These are phyloP conservation scores for Boletus tylopilopsis DNA, from an alignment of 768 basidiomycete species.

Conservation along the genomic window DNA sequence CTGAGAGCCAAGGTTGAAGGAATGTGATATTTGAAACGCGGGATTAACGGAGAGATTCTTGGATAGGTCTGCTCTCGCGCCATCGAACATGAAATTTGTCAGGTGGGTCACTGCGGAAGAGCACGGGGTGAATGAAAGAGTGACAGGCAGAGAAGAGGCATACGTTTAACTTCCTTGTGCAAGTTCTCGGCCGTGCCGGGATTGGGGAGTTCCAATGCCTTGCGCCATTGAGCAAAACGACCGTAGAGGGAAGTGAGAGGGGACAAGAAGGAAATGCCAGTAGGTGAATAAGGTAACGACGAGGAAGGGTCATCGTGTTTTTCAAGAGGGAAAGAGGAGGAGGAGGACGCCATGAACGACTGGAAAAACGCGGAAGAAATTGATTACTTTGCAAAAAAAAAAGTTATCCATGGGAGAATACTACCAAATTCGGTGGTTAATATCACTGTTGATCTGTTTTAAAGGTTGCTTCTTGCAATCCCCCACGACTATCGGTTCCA, in stretches of 20 bases:
- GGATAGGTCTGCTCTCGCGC: constrained; percentile 91
- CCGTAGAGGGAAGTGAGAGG: constrained; percentile 67
- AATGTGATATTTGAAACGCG: constrained; percentile 98
- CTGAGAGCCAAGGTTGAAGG: constrained; percentile 87
- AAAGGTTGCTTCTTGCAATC: too few species aligned
- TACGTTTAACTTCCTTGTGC: constrained; percentile 90
- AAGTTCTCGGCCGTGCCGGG: constrained; percentile 94
- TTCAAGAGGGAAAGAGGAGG: constrained; percentile 36
- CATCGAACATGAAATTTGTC: constrained; percentile 95
- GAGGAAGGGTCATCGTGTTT: constrained; percentile 40
- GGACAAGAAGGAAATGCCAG: constrained; percentile 37
- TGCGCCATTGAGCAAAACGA: constrained; percentile 79
- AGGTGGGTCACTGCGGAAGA: constrained; percentile 71
- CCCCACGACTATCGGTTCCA: constrained; percentile 65
- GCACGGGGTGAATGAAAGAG: not conserved
- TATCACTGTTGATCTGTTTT: too few species aligned
- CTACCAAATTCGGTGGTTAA: constrained; percentile 6
- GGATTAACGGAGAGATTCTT: constrained; percentile 91
- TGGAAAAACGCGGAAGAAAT: constrained; percentile 5
- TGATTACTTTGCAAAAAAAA: constrained; percentile 31
- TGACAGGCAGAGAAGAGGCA: constrained; percentile 20
- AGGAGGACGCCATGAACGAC: constrained; percentile 43
- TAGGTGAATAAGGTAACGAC: constrained; percentile 32
- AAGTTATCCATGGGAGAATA: constrained; percentile 30
- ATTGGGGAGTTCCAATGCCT: constrained; percentile 76